Evolutionary conservation across 306 rosid species (phyloP).

Genomic region (Argentina anserina): DNA sequence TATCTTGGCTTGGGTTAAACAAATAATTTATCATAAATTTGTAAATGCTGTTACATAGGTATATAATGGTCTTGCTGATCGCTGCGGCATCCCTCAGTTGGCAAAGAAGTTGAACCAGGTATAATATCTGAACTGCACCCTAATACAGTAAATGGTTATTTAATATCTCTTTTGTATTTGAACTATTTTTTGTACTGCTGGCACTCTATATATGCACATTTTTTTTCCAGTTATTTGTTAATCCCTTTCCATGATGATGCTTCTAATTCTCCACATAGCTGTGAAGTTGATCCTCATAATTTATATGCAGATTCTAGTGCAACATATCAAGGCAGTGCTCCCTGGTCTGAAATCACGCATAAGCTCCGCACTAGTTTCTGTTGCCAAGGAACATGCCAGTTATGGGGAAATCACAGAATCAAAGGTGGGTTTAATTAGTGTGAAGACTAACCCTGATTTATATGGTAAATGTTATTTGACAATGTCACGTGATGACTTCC

Average conservation of each 20-base stretch:
- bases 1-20: slow-evolving; percentile 14
- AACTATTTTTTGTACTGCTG: background rate
- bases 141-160: background rate
- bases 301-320: slow-evolving; percentile 75
- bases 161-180: background rate
- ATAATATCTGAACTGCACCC: slow-evolving; percentile 18
- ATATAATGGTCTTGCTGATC: slow-evolving; percentile 80
- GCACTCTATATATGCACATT: background rate
- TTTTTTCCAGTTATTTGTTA: background rate
- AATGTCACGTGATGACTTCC: slow-evolving; percentile 14
- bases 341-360: slow-evolving; percentile 93
- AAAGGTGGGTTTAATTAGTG: slow-evolving; percentile 47
- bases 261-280: background rate
- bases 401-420: slow-evolving; percentile 94
- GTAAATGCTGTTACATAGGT: slow-evolving; percentile 47
- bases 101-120: slow-evolving; percentile 98
- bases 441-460: background rate
- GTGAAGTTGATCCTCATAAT: slow-evolving; percentile 10
- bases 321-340: slow-evolving; percentile 79
- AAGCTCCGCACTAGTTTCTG: slow-evolving; percentile 70
- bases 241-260: background rate
- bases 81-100: slow-evolving; percentile 93
- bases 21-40: slow-evolving; percentile 15
- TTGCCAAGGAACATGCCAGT: slow-evolving; percentile 95
- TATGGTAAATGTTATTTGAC: too few relatives aligned